Evolutionary conservation across 371 early-diverging fungal genomes (phyloP).

Genomic region (Sporodiniella umbellata): DNA sequence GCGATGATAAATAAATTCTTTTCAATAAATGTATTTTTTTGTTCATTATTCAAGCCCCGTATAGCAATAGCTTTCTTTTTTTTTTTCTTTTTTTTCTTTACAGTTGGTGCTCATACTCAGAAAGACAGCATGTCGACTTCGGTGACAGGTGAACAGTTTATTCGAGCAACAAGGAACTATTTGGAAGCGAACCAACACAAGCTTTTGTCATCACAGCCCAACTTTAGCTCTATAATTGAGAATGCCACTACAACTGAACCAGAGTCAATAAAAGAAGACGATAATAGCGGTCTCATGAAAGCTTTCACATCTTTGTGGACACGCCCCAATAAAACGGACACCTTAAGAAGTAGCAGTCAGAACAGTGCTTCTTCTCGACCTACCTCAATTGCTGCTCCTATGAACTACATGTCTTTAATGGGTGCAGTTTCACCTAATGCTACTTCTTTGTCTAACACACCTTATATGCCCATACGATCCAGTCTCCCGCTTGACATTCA

Average conservation of each 20-base stretch:
- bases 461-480: constrained; percentile 38
- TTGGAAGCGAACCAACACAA: constrained; percentile 51
- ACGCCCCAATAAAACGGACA: constrained; percentile 11
- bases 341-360: constrained; percentile 28
- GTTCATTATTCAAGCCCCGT: not conserved
- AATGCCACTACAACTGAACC: constrained; percentile 7
- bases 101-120: constrained; percentile 6
- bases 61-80: not conserved
- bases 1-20: constrained; percentile 46
- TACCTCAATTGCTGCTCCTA: constrained; percentile 25
- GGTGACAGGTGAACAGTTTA: constrained; percentile 53
- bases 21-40: not conserved
- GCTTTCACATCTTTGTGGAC: constrained; percentile 18
- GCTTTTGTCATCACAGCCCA: constrained; percentile 12
- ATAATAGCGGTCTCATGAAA: constrained; percentile 11
- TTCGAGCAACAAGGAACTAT: constrained; percentile 59
- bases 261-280: constrained; percentile 2
- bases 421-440: constrained; percentile 39
- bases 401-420: constrained; percentile 44
- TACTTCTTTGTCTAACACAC: constrained; percentile 24
- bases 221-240: constrained; percentile 11
- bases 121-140: constrained; percentile 22
- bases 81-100: not conserved
- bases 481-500: constrained; percentile 56
- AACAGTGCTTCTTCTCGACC: constrained; percentile 18